Evolutionary conservation across 208 protist species (phyloP), one percentile per base, ranked within the genome.

Genomic region (Leishmania turanica): DNA sequence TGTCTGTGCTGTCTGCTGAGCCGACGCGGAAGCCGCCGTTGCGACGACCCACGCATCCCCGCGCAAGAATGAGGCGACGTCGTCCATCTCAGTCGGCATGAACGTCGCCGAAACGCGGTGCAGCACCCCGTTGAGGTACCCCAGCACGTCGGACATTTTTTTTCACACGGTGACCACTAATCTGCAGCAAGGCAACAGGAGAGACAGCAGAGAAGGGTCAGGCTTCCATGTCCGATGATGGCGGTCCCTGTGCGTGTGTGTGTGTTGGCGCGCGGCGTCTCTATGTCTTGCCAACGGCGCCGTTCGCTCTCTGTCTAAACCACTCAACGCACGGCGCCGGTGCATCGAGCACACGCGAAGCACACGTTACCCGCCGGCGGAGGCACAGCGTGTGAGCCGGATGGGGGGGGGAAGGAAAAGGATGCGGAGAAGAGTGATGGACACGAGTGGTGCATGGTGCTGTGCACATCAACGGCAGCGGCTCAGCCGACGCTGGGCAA

Each of bases 71-170:
- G 78, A 72, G 58, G 88, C 86, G n/a, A 96, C 79, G 34, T 89
- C 82, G 37, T 89, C 69, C 53, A 93, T 79, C 75, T 92, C 90
- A 1, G 87, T 88, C 0, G 93, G 89, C 80, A 94, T 89, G 68
- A 96, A 79, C 42, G 89, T 75, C 17, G 82, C 82, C n/a, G 88
- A 88, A 7, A 96, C 91, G 54, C 86, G 82, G 17, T 91, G 79
- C 40, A 86, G 68, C 24, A 89, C 83, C n/a, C 78, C 83, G 65
- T 87, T 73, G 42, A 96, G 80, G 77, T 91, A 86, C 0, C 84
- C 85, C 15, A 94, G 85, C 7, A 87, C 86, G 77, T 96, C 92
- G 19, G 86, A 80, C 92, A 96, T 96, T 31, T 19, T n/a, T n/a
- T 19, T 3, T n/a, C 17, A 34, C 40, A 24, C 37, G 21, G 65